Evolutionary conservation across 768 basidiomycete species (phyloP), one percentile per base, ranked within the genome.

Genomic region (Phlebiopsis flavidoalba): DNA sequence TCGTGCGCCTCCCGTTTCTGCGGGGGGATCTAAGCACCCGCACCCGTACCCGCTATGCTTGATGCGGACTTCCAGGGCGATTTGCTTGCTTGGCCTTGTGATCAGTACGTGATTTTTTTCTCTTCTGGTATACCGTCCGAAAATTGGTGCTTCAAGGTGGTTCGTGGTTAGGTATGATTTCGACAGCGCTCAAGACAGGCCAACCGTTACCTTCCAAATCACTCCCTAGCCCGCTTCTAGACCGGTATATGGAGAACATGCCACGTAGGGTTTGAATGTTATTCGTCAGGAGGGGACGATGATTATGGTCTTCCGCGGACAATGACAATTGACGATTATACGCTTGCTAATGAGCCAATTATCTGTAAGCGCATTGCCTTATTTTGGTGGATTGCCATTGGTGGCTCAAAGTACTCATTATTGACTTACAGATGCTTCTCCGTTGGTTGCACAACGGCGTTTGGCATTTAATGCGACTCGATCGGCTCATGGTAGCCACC

Each of bases 61-160:
- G 91, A 95, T 68, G 79, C 87, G 0, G 84, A 86, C 63, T 95
- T 95, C 65, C 86, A 94, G 63, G 93, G 93, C 1, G 92, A 94
- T 59, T 79, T 93, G 7, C 77, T 95, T 3, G 89, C 92, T n/a
- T n/a, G n/a, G n/a, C n/a, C n/a, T n/a, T 10, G 89, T 94, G 7
- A 85, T 94, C 60, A 43, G 40, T 43, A 43, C 40, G 40, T 43
- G 40, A 49, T 51, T 45, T 62, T 31, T 8, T 43, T 12, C 40
- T 12, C 40, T 43, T 12, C 40, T 12, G 3, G 11, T 17, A 3
- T 43, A 43, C 17, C 12, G 14, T 43, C 40, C 12, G 2, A 3
- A 8, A 12, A 12, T 8, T 43, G 40, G 17, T 43, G 40, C 22
- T 7, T 12, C 40, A 43, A 14, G 31, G 55, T 36, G 26, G 33